Percentiles rank a stretch among this genome's conserved stretches.
Evolutionary conservation across 768 basidiomycete genomes (phyloP).

Genomic region (Boletellus ananiceps): DNA sequence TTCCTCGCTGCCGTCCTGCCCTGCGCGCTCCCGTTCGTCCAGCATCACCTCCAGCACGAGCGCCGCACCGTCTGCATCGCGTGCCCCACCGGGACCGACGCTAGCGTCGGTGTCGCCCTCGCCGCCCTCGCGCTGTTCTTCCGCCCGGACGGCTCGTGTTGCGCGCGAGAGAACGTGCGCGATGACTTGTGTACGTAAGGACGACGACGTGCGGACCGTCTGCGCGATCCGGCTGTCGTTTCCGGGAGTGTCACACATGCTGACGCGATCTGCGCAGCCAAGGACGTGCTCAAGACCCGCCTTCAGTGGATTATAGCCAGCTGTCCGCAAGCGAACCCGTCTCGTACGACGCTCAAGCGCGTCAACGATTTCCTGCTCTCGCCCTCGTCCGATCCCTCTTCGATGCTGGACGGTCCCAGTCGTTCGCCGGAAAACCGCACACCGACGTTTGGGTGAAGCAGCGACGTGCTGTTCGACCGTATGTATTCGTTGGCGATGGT

Average conservation of each 20-base stretch:
- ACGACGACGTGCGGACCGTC: background rate
- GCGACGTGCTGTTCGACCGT: background rate
- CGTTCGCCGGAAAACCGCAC: background rate
- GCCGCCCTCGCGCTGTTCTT: conserved; percentile 57
- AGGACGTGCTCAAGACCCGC: conserved; percentile 62
- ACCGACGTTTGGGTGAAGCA: background rate
- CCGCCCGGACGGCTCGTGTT: conserved; percentile 43
- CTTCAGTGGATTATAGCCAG: conserved; percentile 85
- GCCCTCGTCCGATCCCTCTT: conserved; percentile 3
- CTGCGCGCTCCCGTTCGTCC: conserved; percentile 43
- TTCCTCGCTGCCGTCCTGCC: too few relatives aligned
- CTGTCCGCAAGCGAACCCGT: conserved; percentile 74
- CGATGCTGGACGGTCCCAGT: background rate
- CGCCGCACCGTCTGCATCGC: conserved; percentile 43
- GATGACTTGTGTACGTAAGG: conserved; percentile 19
- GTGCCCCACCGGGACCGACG: conserved; percentile 57
- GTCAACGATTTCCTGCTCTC: conserved; percentile 73
- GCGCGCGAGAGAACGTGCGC: conserved; percentile 2
- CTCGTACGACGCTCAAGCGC: conserved; percentile 72
- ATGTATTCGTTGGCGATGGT: background rate
- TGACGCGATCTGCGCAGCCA: conserved; percentile 33
- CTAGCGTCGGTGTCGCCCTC: conserved; percentile 59
- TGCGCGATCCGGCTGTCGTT: too few relatives aligned
- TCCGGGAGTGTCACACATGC: background rate
- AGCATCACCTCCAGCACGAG: conserved; percentile 29